Evolutionary conservation across 2,329 filamentous ascomycete species (phyloP).

Genomic region (Tolypocladium inflatum): DNA sequence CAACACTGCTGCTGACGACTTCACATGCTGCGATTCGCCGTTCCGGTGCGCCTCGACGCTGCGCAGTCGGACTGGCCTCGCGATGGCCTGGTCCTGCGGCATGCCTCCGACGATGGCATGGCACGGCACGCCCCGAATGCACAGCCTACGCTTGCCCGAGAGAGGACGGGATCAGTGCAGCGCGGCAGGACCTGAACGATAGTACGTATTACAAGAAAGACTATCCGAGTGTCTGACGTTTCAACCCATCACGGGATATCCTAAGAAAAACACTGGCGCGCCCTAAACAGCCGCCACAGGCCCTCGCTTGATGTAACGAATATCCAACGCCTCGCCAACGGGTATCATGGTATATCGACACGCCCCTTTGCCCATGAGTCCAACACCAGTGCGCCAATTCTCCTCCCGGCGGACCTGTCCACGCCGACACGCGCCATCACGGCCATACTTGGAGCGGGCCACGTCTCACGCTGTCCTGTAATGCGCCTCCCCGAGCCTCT

Average conservation of each 20-base stretch:
- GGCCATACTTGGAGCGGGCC: neutral
- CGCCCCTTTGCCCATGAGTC: constrained; percentile 3
- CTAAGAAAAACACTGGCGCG: neutral
- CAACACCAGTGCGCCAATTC: neutral
- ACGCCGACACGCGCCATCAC: neutral
- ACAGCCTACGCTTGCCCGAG: neutral
- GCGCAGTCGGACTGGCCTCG: neutral
- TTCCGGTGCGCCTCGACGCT: neutral
- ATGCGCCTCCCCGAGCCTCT: constrained; percentile 33
- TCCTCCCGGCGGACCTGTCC: neutral
- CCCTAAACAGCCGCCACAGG: neutral
- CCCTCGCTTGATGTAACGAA: constrained; percentile 2
- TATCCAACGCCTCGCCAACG: constrained; percentile 11
- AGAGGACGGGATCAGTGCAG: neutral
- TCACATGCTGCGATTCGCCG: neutral
- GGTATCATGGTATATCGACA: constrained; percentile 12
- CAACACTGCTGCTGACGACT: neutral
- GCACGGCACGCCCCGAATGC: no score
- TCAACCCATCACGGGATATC: neutral
- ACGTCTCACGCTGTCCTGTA: neutral
- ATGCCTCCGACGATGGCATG: neutral
- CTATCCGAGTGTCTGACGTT: neutral
- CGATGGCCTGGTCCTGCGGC: neutral
- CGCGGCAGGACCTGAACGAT: neutral
- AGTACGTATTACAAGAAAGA: neutral